Conservation (phyloP, 2,329 filamentous ascomycete genomes). For the Aaosphaeria arxii region DNA sequence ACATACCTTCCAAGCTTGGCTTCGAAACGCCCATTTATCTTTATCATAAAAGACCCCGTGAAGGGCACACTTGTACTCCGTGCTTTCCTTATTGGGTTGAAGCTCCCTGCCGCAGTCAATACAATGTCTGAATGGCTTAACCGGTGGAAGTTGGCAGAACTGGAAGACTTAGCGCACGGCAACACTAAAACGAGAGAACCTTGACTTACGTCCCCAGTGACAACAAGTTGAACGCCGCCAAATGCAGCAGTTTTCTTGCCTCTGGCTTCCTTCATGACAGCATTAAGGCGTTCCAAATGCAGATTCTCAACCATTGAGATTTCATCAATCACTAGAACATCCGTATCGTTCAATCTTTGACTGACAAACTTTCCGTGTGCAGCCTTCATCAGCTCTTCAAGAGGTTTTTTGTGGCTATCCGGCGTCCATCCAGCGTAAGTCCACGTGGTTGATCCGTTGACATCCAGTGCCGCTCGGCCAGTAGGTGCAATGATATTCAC, state of each 20-base stretch:
- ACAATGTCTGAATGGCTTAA: constrained; percentile 56
- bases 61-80: constrained; percentile 13
- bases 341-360: constrained; percentile 41
- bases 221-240: constrained; percentile 52
- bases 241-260: constrained; percentile 24
- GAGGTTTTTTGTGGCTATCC: constrained; percentile 41
- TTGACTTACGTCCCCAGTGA: constrained; percentile 49
- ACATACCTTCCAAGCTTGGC: constrained; percentile 48
- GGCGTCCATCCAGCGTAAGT: constrained; percentile 57
- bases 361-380: constrained; percentile 34
- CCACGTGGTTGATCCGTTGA: constrained; percentile 57
- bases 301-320: constrained; percentile 63
- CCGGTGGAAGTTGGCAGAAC: constrained; percentile 50
- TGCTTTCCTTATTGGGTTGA: not conserved
- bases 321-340: constrained; percentile 64
- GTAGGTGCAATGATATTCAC: constrained; percentile 60
- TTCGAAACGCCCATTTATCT: constrained; percentile 62
- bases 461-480: constrained; percentile 56
- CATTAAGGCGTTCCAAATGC: constrained; percentile 50
- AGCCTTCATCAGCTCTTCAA: constrained; percentile 32
- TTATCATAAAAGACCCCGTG: constrained; percentile 43
- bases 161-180: not conserved
- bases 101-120: constrained; percentile 46
- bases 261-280: constrained; percentile 43
- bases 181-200: not conserved